Percentiles rank a stretch among this genome's conserved stretches.
Evolutionary conservation across 2,329 filamentous ascomycete species (phyloP).

Genomic region (Macroventuria anomochaeta): DNA sequence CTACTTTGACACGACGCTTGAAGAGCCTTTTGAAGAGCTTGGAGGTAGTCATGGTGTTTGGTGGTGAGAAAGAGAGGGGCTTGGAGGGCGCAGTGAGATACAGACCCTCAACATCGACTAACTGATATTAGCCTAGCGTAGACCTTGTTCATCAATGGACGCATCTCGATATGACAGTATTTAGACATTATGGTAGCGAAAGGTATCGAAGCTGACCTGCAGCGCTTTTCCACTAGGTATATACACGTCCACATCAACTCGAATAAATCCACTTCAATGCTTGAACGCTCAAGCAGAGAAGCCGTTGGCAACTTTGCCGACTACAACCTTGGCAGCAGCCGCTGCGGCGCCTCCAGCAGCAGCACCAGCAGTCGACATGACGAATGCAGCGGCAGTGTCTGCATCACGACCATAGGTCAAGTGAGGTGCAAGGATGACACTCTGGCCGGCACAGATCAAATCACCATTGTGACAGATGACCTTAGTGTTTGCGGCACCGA

Average conservation of each 20-base stretch:
- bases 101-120: not conserved
- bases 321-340: slow-evolving; percentile 12
- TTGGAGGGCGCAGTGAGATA: not conserved
- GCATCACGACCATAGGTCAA: slow-evolving; percentile 45
- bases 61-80: not conserved
- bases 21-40: not conserved
- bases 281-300: slow-evolving; percentile 9
- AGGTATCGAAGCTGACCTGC: slow-evolving; percentile 10
- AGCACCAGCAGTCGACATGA: slow-evolving; percentile 24
- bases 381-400: slow-evolving; percentile 41
- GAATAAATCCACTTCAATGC: not conserved
- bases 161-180: not conserved
- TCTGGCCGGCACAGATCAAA: slow-evolving; percentile 42
- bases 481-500: slow-evolving; percentile 40
- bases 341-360: slow-evolving; percentile 14
- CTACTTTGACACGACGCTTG: not conserved
- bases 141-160: slow-evolving; percentile 5
- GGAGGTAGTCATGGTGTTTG: not conserved
- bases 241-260: not conserved
- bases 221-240: slow-evolving; percentile 7
- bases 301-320: slow-evolving; percentile 7
- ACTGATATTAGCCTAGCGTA: not conserved
- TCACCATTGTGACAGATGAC: slow-evolving; percentile 47
- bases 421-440: slow-evolving; percentile 42
- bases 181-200: slow-evolving; percentile 1